Evolutionary conservation across 2,329 filamentous ascomycete species (phyloP), one percentile per base, ranked within the genome.

Genomic region (Epicoccum nigrum): DNA sequence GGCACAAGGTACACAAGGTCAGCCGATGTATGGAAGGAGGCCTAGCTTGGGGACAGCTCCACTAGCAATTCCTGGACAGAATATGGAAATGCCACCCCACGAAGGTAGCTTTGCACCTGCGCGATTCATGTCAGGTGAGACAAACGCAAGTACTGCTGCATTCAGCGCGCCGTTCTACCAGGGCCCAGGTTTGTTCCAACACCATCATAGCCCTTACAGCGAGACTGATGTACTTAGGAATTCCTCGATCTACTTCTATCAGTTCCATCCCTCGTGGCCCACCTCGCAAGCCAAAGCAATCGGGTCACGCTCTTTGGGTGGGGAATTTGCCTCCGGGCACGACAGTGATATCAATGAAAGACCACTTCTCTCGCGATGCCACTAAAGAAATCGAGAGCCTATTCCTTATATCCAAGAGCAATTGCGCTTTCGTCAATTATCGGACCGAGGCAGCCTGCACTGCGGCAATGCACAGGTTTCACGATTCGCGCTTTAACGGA

Each of bases 371-470:
- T 55, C 85, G 84, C 56, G 88, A 92, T 59, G 87, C 90, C 0
- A 82, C 81, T 0, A 83, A 80, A 33, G 83, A 92, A 1, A 84
- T 97, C 17, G 89, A 96, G 69, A 96, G 92, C 38, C 78, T 97
- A 0, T 97, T 97, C 61, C 77, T 97, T 28, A 97, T 97, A 32
- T 93, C 92, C 0, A 97, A 97, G 72, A 97, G 92, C 71, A 97
- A 97, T 69, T 97, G 93, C 67, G 93, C 92, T 0, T 97, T 97
- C 76, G 91, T 96, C 59, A 97, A 97, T 68, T 97, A 95, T 71
- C 89, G 87, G 56, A 88, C 90, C 42, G 92, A 96, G 64, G 76
- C 79, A 3, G 85, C 86, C 4, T 97, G 92, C 68, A 76, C 83
- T 6, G 81, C 83, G 7, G 93, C 93, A 0, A 90, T 96, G 77